Evolutionary conservation across 768 basidiomycete genomes (phyloP), one percentile per base, ranked within the genome.

Genomic region (Hysterangium stoloniferum): DNA sequence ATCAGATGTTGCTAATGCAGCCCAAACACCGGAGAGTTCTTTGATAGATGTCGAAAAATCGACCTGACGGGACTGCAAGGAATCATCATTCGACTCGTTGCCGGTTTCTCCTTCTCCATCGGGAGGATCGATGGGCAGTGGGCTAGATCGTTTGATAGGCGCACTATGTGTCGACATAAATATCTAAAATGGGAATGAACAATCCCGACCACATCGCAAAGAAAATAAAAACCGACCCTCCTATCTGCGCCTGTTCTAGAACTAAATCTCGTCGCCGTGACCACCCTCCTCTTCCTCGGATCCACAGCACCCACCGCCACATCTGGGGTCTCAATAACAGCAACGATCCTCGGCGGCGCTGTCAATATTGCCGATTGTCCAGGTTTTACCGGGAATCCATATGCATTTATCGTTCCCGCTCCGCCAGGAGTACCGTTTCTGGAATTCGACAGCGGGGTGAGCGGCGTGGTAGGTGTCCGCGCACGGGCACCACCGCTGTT

Each of bases 291-390:
- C 73, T 92, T 89, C 63, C 75, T 71, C 15, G 87, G 80, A 64
- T 94, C 91, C 7, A 92, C 86, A 20, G 90, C 86, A 7, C 91
- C 91, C 32, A 90, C 79, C n/a, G 82, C 89, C 7, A 91, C 82
- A 61, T 92, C 91, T 0, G 89, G 87, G 8, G 87, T 91, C 64
- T 86, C 86, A 15, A 93, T 83, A 27, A 92, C 69, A 4, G 84
- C 87, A 15, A 93, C 76, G 25, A 93, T 67, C 61, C 82, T 82
- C 13, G 91, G 90, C n/a, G 88, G 85, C 13, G 84, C 84, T 9
- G 84, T 88, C 65, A 91, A 66, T 37, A 86, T 80, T 12, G 86
- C 80, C 0, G 86, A 84, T 12, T 68, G n/a, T 63, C 65, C 4
- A 65, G 59, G 24, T 64, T 58, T n/a, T n/a, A n/a, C n/a, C n/a